Evolutionary conservation across 2,329 filamentous ascomycete genomes (phyloP).

Genomic region (Ophiostoma fasciatum): DNA sequence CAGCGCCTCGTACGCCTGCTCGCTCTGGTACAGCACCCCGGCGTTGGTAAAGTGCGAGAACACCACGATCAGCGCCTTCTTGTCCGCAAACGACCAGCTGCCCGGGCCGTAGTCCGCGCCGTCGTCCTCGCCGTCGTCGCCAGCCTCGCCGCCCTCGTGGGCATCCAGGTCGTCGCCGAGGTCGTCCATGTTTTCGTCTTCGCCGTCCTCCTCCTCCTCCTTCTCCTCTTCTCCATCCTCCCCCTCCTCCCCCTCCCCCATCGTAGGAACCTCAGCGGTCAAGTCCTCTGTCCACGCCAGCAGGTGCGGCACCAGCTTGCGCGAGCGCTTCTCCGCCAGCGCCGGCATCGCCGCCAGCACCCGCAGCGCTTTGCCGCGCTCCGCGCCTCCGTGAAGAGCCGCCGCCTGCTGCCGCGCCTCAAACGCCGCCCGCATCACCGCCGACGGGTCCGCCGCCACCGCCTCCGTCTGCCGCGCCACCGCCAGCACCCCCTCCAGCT

Average conservation of each 20-base stretch:
- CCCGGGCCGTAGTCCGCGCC: background rate
- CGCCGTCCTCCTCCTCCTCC: constrained; percentile 22
- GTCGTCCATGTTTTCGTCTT: constrained; percentile 14
- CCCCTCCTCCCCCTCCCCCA: constrained; percentile 19
- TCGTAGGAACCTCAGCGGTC: no score
- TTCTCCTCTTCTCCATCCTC: constrained; percentile 29
- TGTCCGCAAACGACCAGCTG: constrained; percentile 62
- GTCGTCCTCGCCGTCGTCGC: constrained; percentile 17
- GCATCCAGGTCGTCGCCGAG: constrained; percentile 15
- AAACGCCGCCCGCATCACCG: constrained; percentile 48
- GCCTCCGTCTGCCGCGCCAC: constrained; percentile 36
- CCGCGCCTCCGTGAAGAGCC: constrained; percentile 34
- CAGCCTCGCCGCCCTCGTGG: constrained; percentile 23
- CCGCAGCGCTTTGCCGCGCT: constrained; percentile 64
- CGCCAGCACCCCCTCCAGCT: constrained; percentile 40
- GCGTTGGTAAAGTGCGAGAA: constrained; percentile 82
- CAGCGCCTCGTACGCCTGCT: constrained; percentile 62
- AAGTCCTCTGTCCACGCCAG: constrained; percentile 59
- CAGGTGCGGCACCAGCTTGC: constrained; percentile 72
- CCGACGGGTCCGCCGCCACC: constrained; percentile 35
- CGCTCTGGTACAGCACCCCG: constrained; percentile 61
- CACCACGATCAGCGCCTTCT: constrained; percentile 66
- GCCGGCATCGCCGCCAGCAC: constrained; percentile 59
- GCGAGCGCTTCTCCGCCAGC: constrained; percentile 74
- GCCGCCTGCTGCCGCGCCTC: constrained; percentile 45